Percentiles rank a stretch among this genome's conserved stretches.
Conservation (phyloP, 495 filamentous ascomycete species). For the Barbatosphaeria neglecta region DNA sequence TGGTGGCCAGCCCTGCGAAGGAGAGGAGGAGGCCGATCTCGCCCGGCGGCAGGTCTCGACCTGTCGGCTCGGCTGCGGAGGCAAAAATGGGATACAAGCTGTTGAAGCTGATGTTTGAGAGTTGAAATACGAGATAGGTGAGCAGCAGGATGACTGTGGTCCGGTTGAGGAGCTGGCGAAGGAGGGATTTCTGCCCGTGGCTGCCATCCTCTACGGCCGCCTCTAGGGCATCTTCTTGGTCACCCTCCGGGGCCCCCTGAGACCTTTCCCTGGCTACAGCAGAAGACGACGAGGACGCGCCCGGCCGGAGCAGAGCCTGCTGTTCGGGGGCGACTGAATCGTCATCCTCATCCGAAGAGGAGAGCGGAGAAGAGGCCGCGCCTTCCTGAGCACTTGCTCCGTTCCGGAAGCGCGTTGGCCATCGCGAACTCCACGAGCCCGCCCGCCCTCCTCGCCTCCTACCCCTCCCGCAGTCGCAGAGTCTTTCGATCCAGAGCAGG, state of each 20-base stretch:
- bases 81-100: conserved; percentile 87
- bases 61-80: conserved; percentile 58
- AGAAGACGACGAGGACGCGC: too few relatives aligned
- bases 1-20: conserved; percentile 72
- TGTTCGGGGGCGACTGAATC: conserved; percentile 10
- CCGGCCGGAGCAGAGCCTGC: conserved; percentile 9
- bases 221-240: too few relatives aligned
- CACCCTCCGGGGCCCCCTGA: too few relatives aligned
- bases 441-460: neutral
- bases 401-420: conserved; percentile 14
- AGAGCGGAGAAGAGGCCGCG: conserved; percentile 13
- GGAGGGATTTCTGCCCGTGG: conserved; percentile 27
- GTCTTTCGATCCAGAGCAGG: conserved; percentile 6
- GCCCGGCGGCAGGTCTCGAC: conserved; percentile 60
- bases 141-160: conserved; percentile 69
- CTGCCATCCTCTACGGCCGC: conserved; percentile 14
- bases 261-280: too few relatives aligned
- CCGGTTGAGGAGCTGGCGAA: conserved; percentile 52
- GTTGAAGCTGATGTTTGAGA: conserved; percentile 82
- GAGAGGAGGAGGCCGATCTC: conserved; percentile 81
- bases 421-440: conserved; percentile 11
- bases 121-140: conserved; percentile 79
- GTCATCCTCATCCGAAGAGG: conserved; percentile 14
- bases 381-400: conserved; percentile 27
- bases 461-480: conserved; percentile 2